phyloP scores from a whole-genome alignment of 768 basidiomycete species.

The Pleurotus cornucopiae region DNA sequence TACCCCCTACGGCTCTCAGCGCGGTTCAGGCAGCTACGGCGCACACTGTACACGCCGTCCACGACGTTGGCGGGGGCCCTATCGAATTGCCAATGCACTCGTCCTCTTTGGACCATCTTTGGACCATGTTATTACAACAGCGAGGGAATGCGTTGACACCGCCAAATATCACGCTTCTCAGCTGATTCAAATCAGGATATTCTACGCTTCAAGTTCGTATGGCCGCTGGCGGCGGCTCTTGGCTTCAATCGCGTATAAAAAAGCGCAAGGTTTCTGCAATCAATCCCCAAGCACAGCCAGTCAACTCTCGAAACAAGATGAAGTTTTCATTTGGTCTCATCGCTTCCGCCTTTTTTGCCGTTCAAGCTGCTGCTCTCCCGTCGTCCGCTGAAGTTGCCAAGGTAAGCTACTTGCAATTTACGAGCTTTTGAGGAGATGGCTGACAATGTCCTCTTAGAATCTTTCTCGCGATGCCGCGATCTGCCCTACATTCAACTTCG shows the following conservation, averaged over 20 bases:
- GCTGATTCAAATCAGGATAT: too few species aligned
- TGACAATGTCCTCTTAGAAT: background rate
- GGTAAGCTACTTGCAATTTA: background rate
- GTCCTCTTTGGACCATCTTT: too few species aligned
- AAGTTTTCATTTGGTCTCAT: conserved; percentile 1
- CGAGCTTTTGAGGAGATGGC: too few species aligned
- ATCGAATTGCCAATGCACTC: too few species aligned
- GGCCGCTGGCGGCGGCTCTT: background rate
- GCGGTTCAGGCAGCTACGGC: too few species aligned
- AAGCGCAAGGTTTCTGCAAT: background rate
- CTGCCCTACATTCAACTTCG: conserved; percentile 7
- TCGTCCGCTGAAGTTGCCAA: background rate
- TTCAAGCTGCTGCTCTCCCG: conserved; percentile 3
- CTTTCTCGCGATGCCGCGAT: background rate
- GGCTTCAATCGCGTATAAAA: background rate
- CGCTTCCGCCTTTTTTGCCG: conserved; percentile 5
- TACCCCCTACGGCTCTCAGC: too few species aligned
- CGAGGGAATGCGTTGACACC: too few species aligned
- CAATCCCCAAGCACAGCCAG: background rate
- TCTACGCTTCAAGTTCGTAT: too few species aligned
- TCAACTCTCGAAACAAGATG: conserved; percentile 1
- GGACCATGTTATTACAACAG: too few species aligned
- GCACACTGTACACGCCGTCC: too few species aligned
- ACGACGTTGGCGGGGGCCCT: too few species aligned
- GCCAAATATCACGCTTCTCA: too few species aligned